Conservation (phyloP, 805 yeast genomes). For the Sugiyamaella smithiae region DNA sequence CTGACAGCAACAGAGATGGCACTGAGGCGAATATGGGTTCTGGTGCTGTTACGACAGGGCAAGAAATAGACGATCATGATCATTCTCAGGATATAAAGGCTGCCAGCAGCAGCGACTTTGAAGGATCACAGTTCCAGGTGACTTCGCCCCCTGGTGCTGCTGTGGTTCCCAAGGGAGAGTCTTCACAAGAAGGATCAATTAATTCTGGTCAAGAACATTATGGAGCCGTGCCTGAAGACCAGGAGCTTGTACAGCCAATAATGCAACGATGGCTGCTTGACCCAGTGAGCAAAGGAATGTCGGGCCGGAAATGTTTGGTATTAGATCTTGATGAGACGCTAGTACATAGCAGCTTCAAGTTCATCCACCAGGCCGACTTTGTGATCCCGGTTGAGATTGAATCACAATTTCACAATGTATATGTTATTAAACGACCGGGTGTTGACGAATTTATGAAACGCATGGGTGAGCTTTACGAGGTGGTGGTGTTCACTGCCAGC, state of each 20-base stretch:
- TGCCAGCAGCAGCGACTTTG: neutral
- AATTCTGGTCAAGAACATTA: conserved; percentile 4
- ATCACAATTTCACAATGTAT: conserved; percentile 86
- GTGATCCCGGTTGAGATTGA: conserved; percentile 97
- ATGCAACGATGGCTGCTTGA: conserved; percentile 41
- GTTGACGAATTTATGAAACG: conserved; percentile 86
- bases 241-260: neutral
- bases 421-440: conserved; percentile 96
- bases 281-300: conserved; percentile 47
- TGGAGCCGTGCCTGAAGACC: neutral
- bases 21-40: neutral
- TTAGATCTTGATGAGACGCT: conserved; percentile 94
- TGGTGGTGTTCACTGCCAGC: conserved; percentile 95
- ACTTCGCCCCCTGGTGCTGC: neutral
- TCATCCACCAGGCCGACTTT: conserved; percentile 88
- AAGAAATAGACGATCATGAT: conserved; percentile 3
- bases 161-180: conserved; percentile 1
- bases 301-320: conserved; percentile 77
- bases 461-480: conserved; percentile 87
- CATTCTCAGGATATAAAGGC: neutral
- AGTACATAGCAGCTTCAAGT: conserved; percentile 93
- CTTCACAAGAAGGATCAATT: conserved; percentile 1
- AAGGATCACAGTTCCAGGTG: conserved; percentile 4
- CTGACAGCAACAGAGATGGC: neutral
- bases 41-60: neutral